Base-by-base conservation (phyloP, 2,329 filamentous ascomycete species). In the Septoria petroselini region DNA sequence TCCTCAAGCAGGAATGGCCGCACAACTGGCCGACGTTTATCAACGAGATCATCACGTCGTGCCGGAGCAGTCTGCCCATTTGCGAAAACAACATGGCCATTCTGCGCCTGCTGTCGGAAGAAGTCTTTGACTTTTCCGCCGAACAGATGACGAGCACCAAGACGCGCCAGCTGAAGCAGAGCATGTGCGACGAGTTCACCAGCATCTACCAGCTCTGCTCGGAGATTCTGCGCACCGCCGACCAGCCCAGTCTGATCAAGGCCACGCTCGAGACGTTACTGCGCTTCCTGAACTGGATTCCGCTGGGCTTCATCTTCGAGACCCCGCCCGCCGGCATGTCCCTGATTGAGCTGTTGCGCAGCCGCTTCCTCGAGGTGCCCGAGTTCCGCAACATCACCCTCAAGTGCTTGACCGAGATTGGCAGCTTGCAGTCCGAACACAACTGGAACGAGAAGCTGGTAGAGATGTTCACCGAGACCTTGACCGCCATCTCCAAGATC, bases 61-160 rank as follows among this genome's bases (percentile, higher is more conserved):
- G 91, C 73, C 91, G 95, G 69, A 91, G 88, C 61, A 96, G 87
- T 71, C 77, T 98, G 46, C 93, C 91, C 30, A 94, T 98, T 63
- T 98, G 94, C 80, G 93, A 98, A 75, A 98, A 98, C 77, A 98
- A 98, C 78, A 98, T 98, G 93, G 90, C 88, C 58, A 97, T 98
- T 62, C 81, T 98, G 61, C 85, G 93, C 53, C 76, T 98, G 63
- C 80, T 98, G 38, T 98, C 93, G 5, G 93, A 98, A 71, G 93
- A 98, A 71, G 91, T 98, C 30, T 98, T 98, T 67, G 93, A 98
- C 75, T 98, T 94, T 72, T 98, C 93, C 1, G 89, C 91, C 58
- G 93, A 98, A 67, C 89, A 96, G 70, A 96, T 98, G 91, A 98
- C 93, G n/a, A 96, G 91, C 30, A 82, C 86, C 52, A 98, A 98